A percentile compares a stretch with the other conserved stretches of the same genome.
Conservation (phyloP, 2,329 filamentous ascomycete genomes). For the Davidsoniella virescens region DNA sequence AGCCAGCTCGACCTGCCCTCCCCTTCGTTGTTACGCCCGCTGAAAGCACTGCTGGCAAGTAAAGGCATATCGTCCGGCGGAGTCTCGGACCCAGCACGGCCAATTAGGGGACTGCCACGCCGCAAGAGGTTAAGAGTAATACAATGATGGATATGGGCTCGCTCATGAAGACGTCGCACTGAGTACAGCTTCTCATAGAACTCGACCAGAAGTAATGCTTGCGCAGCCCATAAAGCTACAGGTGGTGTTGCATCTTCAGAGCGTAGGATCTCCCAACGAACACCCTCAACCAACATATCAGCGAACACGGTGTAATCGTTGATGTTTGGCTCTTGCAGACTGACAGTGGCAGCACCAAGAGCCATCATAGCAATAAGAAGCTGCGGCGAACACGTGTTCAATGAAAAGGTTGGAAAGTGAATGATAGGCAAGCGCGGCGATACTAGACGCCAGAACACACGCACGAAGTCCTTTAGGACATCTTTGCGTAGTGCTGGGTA, state of each 20-base stretch:
- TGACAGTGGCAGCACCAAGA: conserved; percentile 65
- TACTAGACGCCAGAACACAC: conserved; percentile 77
- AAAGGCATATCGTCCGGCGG: conserved; percentile 37
- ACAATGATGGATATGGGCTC: conserved; percentile 79
- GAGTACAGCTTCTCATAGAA: conserved; percentile 89
- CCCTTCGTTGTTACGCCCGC: not conserved
- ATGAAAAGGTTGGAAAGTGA: conserved; percentile 73
- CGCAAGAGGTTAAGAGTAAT: conserved; percentile 74
- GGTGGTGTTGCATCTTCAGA: conserved; percentile 69
- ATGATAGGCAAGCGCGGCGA: conserved; percentile 76
- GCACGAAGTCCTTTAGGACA: conserved; percentile 72
- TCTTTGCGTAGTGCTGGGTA: conserved; percentile 45
- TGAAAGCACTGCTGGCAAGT: conserved; percentile 28
- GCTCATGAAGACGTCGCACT: conserved; percentile 65
- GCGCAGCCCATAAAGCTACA: conserved; percentile 76
- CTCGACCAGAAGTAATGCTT: conserved; percentile 67
- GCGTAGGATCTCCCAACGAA: conserved; percentile 72
- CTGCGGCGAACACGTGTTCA: conserved; percentile 60
- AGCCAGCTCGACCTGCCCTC: conserved; percentile 45
- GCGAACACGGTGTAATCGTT: conserved; percentile 33
- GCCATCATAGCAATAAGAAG: conserved; percentile 70
- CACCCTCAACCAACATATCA: conserved; percentile 49
- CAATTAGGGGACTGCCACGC: conserved; percentile 71
- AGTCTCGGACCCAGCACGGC: conserved; percentile 61
- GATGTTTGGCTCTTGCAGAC: conserved; percentile 42